These are phyloP conservation scores for Lantana camara DNA, from an alignment of 257 asterid genomes.

Conservation along the genomic window DNA sequence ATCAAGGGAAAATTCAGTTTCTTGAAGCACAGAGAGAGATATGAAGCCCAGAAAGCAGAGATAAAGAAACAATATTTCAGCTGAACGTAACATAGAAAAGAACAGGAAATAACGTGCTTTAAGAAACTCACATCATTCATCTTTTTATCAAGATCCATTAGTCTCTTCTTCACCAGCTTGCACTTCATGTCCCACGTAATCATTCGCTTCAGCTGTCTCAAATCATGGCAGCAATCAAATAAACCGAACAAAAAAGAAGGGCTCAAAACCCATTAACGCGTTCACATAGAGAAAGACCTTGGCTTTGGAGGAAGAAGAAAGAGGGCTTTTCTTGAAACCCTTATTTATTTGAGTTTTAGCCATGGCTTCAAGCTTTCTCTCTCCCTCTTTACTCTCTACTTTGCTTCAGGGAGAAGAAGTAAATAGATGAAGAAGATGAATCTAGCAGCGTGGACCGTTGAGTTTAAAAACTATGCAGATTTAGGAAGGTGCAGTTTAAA, in stretches of 20 bases:
- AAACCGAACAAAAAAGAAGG: neutral
- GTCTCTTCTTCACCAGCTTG: constrained; percentile 32
- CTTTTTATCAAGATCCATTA: constrained; percentile 6
- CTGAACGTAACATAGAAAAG: no score
- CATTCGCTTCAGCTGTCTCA: constrained; percentile 16
- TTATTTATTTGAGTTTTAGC: constrained; percentile 1
- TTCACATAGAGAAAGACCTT: constrained; percentile 27
- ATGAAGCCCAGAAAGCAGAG: no score
- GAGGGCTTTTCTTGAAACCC: neutral
- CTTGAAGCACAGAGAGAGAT: no score
- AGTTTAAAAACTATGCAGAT: neutral
- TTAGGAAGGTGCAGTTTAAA: neutral
- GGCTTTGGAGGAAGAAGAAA: constrained; percentile 7
- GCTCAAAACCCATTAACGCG: neutral
- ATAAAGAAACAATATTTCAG: neutral
- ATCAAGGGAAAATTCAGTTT: neutral
- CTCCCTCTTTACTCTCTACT: neutral
- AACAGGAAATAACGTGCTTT: no score
- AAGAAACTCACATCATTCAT: constrained; percentile 26
- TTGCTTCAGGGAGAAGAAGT: neutral
- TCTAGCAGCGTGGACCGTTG: neutral
- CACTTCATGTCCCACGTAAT: constrained; percentile 26
- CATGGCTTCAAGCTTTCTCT: neutral
- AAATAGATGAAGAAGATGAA: no score
- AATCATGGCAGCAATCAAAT: no score